Evolutionary conservation across 2,329 filamentous ascomycete species (phyloP).

Genomic region (Eutypa lata): DNA sequence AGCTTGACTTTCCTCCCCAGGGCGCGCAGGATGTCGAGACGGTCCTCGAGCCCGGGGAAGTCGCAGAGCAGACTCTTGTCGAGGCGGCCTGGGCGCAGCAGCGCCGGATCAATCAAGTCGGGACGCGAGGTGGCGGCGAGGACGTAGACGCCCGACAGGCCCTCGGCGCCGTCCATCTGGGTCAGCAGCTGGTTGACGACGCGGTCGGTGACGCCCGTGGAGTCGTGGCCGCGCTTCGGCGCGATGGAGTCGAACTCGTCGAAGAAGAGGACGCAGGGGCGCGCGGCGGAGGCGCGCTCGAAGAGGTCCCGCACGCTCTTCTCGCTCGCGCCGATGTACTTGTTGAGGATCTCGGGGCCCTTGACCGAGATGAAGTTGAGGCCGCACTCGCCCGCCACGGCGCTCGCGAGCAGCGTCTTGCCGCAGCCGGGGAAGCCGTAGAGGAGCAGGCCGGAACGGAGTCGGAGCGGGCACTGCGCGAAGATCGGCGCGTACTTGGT

Average conservation of each 20-base stretch:
- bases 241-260: slow-evolving; percentile 99
- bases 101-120: slow-evolving; percentile 90
- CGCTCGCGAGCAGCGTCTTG: slow-evolving; percentile 91
- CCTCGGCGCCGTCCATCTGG: slow-evolving; percentile 98
- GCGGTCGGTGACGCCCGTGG: slow-evolving; percentile 95
- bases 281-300: slow-evolving; percentile 83
- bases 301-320: slow-evolving; percentile 96
- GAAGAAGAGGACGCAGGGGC: slow-evolving; percentile 94
- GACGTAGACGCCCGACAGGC: slow-evolving; percentile 91
- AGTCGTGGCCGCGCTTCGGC: slow-evolving; percentile 94
- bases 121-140: slow-evolving; percentile 90
- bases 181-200: slow-evolving; percentile 98
- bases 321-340: slow-evolving; percentile 97
- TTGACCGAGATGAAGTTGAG: slow-evolving; percentile 99
- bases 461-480: slow-evolving; percentile 87
- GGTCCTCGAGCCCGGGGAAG: slow-evolving; percentile 75
- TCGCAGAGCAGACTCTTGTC: slow-evolving; percentile 94
- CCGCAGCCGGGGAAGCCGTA: slow-evolving; percentile 97
- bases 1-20: slow-evolving; percentile 80
- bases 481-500: slow-evolving; percentile 98
- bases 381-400: slow-evolving; percentile 95
- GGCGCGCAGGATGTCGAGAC: slow-evolving; percentile 82
- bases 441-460: slow-evolving; percentile 86
- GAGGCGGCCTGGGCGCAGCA: slow-evolving; percentile 84
- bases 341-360: slow-evolving; percentile 96